Base-by-base conservation (phyloP, 345 rosid genomes). In the Cardamine occulta region DNA sequence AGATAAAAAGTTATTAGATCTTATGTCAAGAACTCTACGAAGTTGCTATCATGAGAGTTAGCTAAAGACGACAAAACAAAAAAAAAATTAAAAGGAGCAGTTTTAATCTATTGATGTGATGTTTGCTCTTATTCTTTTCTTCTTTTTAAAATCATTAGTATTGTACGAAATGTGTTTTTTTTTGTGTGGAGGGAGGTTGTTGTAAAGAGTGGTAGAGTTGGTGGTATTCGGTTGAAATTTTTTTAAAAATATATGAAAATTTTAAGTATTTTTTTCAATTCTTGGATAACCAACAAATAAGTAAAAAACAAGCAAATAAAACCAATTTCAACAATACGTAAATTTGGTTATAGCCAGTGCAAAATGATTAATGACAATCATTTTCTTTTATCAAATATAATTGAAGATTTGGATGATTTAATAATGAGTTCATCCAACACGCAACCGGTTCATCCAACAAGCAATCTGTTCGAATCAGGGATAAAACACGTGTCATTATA, bases 1-100 rank as follows among this genome's bases (percentile, higher is more conserved):
- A 0, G 82, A 89, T 54, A 79, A 70, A 61, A 91, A 88, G 84
- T 80, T 89, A 9, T 48, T 78, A 4, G 68, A 44, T 56, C 88
- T 91, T 65, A 77, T 85, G 89, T 83, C 90, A 12, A 84, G 77
- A 79, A 72, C 86, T 31, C 80, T 63, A 17, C 35, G 90, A 45
- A 76, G 64, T 53, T 86, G 88, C 77, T 79, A 63, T 40, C 76
- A 64, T 48, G 76, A 77, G 18, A 77, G 80, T 45, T 77, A 70
- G 40, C 28, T 31, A 39, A 24, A 49, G 4, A 14, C 79, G 35
- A 62, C 49, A 42, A 62, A 68, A 26, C 28, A 26, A 26, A 26
- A 21, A 26, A 26, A 26, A 21, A 62, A 17, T 6, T 23, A 3
- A 8, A 55, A n/a, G 45, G 54, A 64, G 75, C 37, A 70, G 71